phyloP scores from a whole-genome alignment of 2,329 filamentous ascomycete genomes.

The Volutella citrinella region DNA sequence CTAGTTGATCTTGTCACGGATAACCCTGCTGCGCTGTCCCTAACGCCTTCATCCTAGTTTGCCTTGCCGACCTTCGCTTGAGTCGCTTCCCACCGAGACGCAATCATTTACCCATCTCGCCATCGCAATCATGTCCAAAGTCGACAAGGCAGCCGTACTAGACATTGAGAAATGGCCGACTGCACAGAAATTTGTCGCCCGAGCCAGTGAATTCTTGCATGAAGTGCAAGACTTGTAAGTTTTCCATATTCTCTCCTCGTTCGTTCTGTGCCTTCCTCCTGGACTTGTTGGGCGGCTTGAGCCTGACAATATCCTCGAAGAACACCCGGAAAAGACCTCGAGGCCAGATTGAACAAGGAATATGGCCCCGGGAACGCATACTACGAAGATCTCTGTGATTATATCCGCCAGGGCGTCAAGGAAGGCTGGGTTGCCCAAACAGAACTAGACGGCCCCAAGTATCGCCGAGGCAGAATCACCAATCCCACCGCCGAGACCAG shows the following conservation, averaged over 20 bases:
- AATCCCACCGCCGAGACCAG: slow-evolving; percentile 43
- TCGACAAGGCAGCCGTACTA: too few relatives aligned
- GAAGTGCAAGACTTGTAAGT: slow-evolving; percentile 31
- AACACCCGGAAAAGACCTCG: slow-evolving; percentile 44
- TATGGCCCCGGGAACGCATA: slow-evolving; percentile 41
- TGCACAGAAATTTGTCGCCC: slow-evolving; percentile 24
- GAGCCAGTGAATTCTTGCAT: slow-evolving; percentile 29
- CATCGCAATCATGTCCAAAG: too few relatives aligned
- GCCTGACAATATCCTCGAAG: slow-evolving; percentile 26
- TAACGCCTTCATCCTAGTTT: too few relatives aligned
- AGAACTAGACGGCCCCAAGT: slow-evolving; percentile 42
- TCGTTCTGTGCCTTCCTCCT: too few relatives aligned
- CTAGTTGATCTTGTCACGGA: too few relatives aligned
- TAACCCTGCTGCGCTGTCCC: too few relatives aligned
- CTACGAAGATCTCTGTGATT: slow-evolving; percentile 40
- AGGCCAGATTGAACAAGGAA: slow-evolving; percentile 38
- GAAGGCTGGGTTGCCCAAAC: slow-evolving; percentile 45
- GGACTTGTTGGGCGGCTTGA: too few relatives aligned
- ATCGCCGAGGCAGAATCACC: slow-evolving; percentile 45
- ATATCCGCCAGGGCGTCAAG: slow-evolving; percentile 36
- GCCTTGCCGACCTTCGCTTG: too few relatives aligned
- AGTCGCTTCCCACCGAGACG: too few relatives aligned
- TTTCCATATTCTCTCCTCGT: too few relatives aligned
- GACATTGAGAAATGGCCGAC: too few relatives aligned
- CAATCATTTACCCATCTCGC: neutral